These are phyloP conservation scores for Sungouiozyma ichnusensis DNA, from an alignment of 805 yeast species.

Conservation along the genomic window DNA sequence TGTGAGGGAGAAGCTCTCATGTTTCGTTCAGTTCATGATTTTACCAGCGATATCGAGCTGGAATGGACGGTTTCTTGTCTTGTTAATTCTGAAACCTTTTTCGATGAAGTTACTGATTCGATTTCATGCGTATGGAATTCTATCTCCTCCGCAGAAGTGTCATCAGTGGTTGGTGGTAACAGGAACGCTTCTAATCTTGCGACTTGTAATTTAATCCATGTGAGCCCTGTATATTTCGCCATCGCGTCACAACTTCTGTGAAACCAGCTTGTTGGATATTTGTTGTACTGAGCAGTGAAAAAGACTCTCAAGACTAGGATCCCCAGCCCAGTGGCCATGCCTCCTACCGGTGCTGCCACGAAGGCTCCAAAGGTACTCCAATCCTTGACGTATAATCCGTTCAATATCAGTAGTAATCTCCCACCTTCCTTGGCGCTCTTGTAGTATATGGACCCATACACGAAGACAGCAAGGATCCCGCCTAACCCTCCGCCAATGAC, in stretches of 20 bases:
- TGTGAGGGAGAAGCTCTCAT: too few relatives aligned
- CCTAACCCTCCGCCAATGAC: constrained; percentile 77
- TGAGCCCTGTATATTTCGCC: constrained; percentile 9
- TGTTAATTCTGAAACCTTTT: neutral
- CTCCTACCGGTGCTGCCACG: constrained; percentile 81
- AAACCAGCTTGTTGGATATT: constrained; percentile 3
- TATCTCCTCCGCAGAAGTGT: neutral
- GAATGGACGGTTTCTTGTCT: neutral
- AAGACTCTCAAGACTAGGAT: constrained; percentile 41
- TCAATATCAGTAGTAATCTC: constrained; percentile 57
- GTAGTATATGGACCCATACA: constrained; percentile 77
- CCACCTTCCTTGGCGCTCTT: constrained; percentile 68
- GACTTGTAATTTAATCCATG: neutral
- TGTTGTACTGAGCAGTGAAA: constrained; percentile 12
- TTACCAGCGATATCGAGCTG: neutral
- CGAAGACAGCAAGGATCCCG: constrained; percentile 66
- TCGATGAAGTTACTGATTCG: neutral
- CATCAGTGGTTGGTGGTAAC: neutral
- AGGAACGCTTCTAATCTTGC: neutral
- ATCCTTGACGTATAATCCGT: constrained; percentile 71
- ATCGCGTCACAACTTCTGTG: constrained; percentile 2
- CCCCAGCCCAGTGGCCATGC: constrained; percentile 46
- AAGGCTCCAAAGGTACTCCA: constrained; percentile 96
- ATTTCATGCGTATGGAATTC: neutral
- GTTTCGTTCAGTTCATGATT: neutral